Evolutionary conservation across 192 early-diverging fungal species (phyloP).

Genomic region (Dissophora globulifera): DNA sequence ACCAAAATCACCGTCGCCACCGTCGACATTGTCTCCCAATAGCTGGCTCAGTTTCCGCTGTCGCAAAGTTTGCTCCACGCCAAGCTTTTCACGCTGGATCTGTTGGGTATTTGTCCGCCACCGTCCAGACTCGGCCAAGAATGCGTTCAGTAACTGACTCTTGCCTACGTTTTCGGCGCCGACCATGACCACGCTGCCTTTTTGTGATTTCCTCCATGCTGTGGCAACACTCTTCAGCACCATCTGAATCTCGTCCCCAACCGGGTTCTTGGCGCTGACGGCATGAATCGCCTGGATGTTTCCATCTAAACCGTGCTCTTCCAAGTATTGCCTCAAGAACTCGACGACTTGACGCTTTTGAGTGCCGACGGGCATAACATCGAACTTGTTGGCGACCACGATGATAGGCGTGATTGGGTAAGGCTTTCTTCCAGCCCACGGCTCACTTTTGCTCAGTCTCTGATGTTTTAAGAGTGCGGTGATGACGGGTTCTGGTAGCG

Average conservation of each 20-base stretch:
- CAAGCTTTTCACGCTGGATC: slow-evolving; percentile 1
- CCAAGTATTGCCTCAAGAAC: slow-evolving; percentile 15
- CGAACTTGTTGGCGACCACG: slow-evolving; percentile 50
- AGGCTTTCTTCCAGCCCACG: background rate
- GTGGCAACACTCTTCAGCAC: slow-evolving; percentile 29
- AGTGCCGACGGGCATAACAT: slow-evolving; percentile 37
- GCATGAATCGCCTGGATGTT: slow-evolving; percentile 32
- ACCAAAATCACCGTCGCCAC: background rate
- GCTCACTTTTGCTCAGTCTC: background rate
- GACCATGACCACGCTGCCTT: slow-evolving; percentile 46
- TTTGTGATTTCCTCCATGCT: slow-evolving; percentile 20
- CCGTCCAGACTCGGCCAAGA: slow-evolving; percentile 30
- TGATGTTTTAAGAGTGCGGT: slow-evolving; percentile 27
- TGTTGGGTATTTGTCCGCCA: slow-evolving; percentile 23
- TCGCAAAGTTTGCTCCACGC: slow-evolving; percentile 12
- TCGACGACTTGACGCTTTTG: slow-evolving; percentile 20
- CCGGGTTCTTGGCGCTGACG: slow-evolving; percentile 50
- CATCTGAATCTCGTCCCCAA: slow-evolving; percentile 37
- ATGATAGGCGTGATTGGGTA: slow-evolving; percentile 37
- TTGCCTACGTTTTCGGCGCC: slow-evolving; percentile 49
- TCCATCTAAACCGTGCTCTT: slow-evolving; percentile 6
- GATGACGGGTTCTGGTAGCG: slow-evolving; percentile 30
- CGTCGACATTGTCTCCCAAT: background rate
- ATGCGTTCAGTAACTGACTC: slow-evolving; percentile 42
- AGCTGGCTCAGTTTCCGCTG: slow-evolving; percentile 20